Conservation (phyloP, 129 eudicot genomes). For the Pulicaria dysenterica region DNA sequence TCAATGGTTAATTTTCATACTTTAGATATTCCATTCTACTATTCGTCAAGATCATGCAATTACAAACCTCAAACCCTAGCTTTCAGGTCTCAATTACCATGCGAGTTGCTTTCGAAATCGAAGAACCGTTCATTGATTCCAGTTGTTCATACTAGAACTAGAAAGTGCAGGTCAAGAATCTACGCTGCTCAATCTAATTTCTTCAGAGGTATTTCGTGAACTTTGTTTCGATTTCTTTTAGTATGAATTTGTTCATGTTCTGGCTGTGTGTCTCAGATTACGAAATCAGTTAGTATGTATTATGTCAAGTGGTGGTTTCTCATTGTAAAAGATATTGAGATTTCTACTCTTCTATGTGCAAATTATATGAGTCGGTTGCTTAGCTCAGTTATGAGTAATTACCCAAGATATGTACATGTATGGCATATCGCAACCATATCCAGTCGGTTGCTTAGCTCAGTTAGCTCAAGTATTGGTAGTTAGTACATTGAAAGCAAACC, state of each 20-base stretch:
- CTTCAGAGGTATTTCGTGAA: conserved; percentile 48
- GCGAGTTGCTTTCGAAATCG: conserved; percentile 38
- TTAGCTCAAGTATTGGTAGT: too few species aligned
- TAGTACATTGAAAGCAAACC: too few species aligned
- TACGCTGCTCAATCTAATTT: conserved; percentile 67
- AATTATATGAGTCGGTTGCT: too few species aligned
- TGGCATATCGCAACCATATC: too few species aligned
- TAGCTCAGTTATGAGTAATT: too few species aligned
- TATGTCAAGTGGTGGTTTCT: not conserved
- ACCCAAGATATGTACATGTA: too few species aligned
- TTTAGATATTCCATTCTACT: conserved; percentile 4
- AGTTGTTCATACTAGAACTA: conserved; percentile 29
- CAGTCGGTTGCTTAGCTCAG: too few species aligned
- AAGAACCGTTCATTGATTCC: conserved; percentile 28
- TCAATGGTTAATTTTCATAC: conserved; percentile 25
- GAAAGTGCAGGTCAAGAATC: conserved; percentile 34
- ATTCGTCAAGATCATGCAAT: conserved; percentile 31
- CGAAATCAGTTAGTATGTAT: not conserved
- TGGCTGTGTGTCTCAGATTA: not conserved
- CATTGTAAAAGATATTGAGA: not conserved
- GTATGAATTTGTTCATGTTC: not conserved
- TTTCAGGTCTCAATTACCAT: conserved; percentile 39
- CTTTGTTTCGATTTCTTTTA: not conserved
- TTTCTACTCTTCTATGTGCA: not conserved
- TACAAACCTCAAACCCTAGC: conserved; percentile 38